Evolutionary conservation across 352 stramenopile genomes (phyloP).

Genomic region (Phytophthora pini): DNA sequence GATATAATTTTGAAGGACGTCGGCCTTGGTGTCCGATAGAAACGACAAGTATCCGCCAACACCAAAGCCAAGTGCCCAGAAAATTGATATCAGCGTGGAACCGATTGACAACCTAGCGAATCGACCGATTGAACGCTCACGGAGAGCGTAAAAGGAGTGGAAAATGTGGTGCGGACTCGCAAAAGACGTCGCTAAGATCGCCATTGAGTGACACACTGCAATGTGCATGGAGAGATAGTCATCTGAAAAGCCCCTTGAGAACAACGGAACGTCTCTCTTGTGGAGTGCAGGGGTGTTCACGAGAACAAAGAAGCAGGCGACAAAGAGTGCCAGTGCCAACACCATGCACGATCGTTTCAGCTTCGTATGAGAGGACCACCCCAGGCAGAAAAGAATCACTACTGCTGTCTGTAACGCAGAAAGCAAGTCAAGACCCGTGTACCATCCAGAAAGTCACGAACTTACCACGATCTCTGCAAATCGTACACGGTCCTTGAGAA

Average conservation of each 20-base stretch:
- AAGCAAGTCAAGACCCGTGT: neutral
- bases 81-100: slow-evolving; percentile 40
- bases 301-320: slow-evolving; percentile 41
- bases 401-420: slow-evolving; percentile 35
- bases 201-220: slow-evolving; percentile 54
- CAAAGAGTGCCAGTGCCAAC: slow-evolving; percentile 29
- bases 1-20: slow-evolving; percentile 63
- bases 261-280: slow-evolving; percentile 19
- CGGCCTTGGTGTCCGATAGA: slow-evolving; percentile 42
- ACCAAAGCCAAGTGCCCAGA: slow-evolving; percentile 46
- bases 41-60: slow-evolving; percentile 65
- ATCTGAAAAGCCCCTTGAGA: slow-evolving; percentile 39
- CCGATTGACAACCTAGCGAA: slow-evolving; percentile 47
- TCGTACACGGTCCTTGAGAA: slow-evolving; percentile 42
- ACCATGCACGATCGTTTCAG: slow-evolving; percentile 34
- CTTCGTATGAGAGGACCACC: slow-evolving; percentile 38
- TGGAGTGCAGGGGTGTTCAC: slow-evolving; percentile 39
- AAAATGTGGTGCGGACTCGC: slow-evolving; percentile 62
- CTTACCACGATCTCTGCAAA: slow-evolving; percentile 48
- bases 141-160: slow-evolving; percentile 55
- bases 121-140: slow-evolving; percentile 37
- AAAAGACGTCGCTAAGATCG: slow-evolving; percentile 49
- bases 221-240: slow-evolving; percentile 64
- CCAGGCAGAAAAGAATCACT: slow-evolving; percentile 50
- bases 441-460: neutral